Conservation (phyloP, 768 basidiomycete species). For the Omphalotus guepiniiformis region DNA sequence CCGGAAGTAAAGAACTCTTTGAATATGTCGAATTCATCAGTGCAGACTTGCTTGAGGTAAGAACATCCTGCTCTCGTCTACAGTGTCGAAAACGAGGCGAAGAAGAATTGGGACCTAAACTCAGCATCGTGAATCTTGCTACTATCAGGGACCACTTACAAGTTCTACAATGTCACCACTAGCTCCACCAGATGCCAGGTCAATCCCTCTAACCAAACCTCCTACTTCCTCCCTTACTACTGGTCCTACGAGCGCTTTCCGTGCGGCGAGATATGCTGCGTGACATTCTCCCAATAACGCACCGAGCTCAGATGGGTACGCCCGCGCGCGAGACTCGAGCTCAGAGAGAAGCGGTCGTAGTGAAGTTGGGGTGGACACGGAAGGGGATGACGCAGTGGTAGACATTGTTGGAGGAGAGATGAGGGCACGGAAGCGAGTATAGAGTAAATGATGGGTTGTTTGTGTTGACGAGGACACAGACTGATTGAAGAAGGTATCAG, state of each 20-base stretch:
- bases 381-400: background rate
- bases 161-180: slow-evolving; percentile 85
- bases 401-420: background rate
- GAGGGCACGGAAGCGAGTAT: slow-evolving; percentile 68
- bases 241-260: slow-evolving; percentile 67
- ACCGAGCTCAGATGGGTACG: slow-evolving; percentile 81
- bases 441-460: slow-evolving; percentile 64
- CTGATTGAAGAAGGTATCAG: background rate
- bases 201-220: slow-evolving; percentile 63
- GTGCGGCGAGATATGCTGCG: slow-evolving; percentile 69
- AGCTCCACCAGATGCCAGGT: background rate
- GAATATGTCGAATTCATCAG: slow-evolving; percentile 85
- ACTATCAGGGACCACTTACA: slow-evolving; percentile 34
- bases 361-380: slow-evolving; percentile 36
- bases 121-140: too few species aligned
- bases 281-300: slow-evolving; percentile 86
- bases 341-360: slow-evolving; percentile 75
- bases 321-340: slow-evolving; percentile 70
- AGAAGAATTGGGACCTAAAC: slow-evolving; percentile 4
- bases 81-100: slow-evolving; percentile 1
- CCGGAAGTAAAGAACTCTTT: slow-evolving; percentile 85
- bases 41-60: slow-evolving; percentile 88
- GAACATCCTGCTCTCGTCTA: slow-evolving; percentile 90
- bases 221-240: slow-evolving; percentile 73
- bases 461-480: slow-evolving; percentile 75